Base-by-base conservation (phyloP, 495 filamentous ascomycete species). In the Neurospora sp. region DNA sequence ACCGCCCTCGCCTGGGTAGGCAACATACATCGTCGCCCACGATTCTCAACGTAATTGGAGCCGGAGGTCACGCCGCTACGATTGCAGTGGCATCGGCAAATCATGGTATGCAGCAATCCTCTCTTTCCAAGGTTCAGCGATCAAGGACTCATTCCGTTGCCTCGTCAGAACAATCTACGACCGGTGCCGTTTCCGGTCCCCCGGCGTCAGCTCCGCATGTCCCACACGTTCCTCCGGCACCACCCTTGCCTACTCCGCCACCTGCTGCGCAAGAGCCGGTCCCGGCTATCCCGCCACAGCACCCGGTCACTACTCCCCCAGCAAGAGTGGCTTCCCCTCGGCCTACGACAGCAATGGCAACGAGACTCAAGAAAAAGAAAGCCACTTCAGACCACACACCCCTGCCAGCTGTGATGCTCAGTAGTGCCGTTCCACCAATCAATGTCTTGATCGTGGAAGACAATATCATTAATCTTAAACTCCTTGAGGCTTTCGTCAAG, bases 401-500 rank as follows among this genome's bases (percentile, higher is more conserved):
- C 18, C 77, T 88, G 3, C 85, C 89, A 71, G 85, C 91, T 2
- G 91, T 90, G n/a, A 85, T 93, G 68, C 88, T 96, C 14, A 92
- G 92, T 76, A 90, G 90, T 70, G 91, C 92, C 7, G 94, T 99
- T 3, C 96, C 96, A 10, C 96, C 96, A 27, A 99, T 99, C 81
- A 98, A 97, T 76, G 94, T 98, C 9, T 85, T 99, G 20, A 98
- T 99, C 72, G 96, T 99, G 41, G 96, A 99, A 83, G 96, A 99
- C 83, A 99, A 99, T 80, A 91, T 95, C 73, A 98, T 99, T 86
- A 99, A 99, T 76, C 86, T 98, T 69, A 90, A 92, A 69, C 88
- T 99, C 6, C 83, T 99, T 2, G 96, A 98, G 77, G 94, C 94
- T 0, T 97, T 99, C 80, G 96, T 98, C 88, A 97, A 97, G 80